Evolutionary conservation across 75 land plant genomes (phyloP), one percentile per base, ranked within the genome.

Genomic region (Ceratopteris richardii): DNA sequence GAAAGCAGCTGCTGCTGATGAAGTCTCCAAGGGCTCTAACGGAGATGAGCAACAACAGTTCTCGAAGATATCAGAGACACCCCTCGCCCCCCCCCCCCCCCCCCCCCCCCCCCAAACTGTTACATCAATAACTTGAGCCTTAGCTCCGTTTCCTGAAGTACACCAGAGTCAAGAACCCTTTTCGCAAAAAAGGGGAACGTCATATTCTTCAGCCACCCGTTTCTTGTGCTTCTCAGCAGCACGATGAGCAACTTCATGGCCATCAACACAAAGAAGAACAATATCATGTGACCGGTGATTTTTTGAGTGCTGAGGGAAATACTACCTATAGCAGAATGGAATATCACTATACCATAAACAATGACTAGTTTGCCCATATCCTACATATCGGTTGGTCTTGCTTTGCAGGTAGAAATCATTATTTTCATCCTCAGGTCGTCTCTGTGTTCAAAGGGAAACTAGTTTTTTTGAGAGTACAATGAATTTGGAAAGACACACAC

Each of bases 211-310:
- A 53, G 96, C 78, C 39, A 94, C 66, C 21, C 77, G 57, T 43
- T 61, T 85, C 56, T 94, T 94, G 52, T 94, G 73, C 63, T 77
- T 90, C 61, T 94, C 98, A 22, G 98, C 98, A 71, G 96, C 91
- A 70, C 80, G 64, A 84, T 94, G 98, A 30, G 98, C 96, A 72
- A 77, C 58, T 75, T 94, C 98, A 77, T 94, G 98, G 50, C 98
- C 90, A 39, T 94, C 96, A 54, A 94, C 96, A 79, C 98, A 94
- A 23, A 94, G 78, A 17, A 94, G 79, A 61, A 94, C 98, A 63
- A 94, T 94, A 66, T 94, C 98, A 79, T 94, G 98, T 37, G 98
- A 94, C 26, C 98, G 71, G 63, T 94, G 98, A 48, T 96, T 94
- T 70, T 94, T 94, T 54, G 90, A 66, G 63, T 94, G n/a, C n/a